These are phyloP conservation scores for Infundibulicybe gibba DNA, from an alignment of 768 basidiomycete species.

Conservation along the genomic window DNA sequence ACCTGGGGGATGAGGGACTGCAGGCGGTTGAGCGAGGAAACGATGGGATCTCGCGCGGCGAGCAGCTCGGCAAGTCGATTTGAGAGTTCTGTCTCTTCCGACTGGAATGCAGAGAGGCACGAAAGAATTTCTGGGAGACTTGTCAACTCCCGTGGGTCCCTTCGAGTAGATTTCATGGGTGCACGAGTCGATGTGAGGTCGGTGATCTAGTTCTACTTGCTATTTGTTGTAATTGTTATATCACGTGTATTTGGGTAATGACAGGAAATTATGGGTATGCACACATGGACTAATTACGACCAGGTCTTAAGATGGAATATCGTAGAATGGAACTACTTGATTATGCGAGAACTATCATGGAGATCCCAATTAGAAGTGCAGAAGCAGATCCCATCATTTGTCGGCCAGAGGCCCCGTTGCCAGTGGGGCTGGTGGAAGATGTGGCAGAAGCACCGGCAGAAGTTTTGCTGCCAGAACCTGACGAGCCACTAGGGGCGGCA, in stretches of 20 bases:
- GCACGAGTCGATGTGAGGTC: background rate
- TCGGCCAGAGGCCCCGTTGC: too few relatives aligned
- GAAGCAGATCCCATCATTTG: background rate
- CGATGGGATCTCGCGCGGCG: conserved; percentile 62
- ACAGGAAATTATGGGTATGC: background rate
- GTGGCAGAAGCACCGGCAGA: conserved; percentile 7
- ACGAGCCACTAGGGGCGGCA: conserved; percentile 7
- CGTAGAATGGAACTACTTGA: background rate
- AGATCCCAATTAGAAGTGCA: background rate
- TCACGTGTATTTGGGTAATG: conserved; percentile 8
- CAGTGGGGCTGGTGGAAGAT: background rate
- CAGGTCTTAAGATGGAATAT: conserved; percentile 1
- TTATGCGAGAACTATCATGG: background rate
- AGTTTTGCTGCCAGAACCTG: conserved; percentile 9
- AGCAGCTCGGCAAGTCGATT: conserved; percentile 68
- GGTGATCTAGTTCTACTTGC: background rate
- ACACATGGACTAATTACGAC: background rate
- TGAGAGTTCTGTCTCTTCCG: conserved; percentile 75
- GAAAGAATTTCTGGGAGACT: conserved; percentile 68
- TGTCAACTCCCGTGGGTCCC: conserved; percentile 46
- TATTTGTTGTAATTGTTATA: conserved; percentile 2
- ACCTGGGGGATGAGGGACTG: conserved; percentile 58
- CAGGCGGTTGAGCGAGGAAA: conserved; percentile 57
- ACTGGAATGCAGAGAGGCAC: conserved; percentile 71
- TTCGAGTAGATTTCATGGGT: conserved; percentile 1